Conservation (phyloP, 148 eudicot species). For the Drosera capensis region DNA sequence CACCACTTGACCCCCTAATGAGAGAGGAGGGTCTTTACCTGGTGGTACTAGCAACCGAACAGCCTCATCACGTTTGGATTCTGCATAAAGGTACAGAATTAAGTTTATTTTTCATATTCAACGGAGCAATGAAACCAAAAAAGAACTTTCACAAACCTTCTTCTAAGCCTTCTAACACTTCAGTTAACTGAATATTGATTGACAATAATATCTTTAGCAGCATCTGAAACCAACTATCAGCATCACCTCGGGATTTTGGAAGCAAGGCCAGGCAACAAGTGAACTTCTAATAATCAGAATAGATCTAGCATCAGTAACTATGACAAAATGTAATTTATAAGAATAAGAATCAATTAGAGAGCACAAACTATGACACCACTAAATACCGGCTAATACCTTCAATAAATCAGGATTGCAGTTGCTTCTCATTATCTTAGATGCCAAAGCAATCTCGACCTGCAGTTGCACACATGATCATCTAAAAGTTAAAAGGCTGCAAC, state of each 20-base stretch:
- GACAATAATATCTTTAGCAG: constrained; percentile 61
- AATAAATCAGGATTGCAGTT: too few species aligned
- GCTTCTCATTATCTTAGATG: too few species aligned
- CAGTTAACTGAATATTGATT: constrained; percentile 40
- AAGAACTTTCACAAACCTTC: constrained; percentile 33
- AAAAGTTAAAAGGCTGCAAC: too few species aligned
- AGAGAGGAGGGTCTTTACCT: constrained; percentile 65
- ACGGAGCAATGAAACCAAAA: constrained; percentile 5
- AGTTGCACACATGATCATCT: too few species aligned
- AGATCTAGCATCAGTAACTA: too few species aligned
- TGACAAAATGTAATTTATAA: too few species aligned
- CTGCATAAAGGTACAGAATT: constrained; percentile 25
- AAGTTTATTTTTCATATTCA: constrained; percentile 1
- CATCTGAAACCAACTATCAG: constrained; percentile 75
- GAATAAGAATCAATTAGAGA: too few species aligned
- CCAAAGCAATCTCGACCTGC: too few species aligned
- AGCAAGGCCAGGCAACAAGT: constrained; percentile 66
- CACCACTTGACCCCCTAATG: constrained; percentile 32
- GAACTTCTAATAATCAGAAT: constrained; percentile 42
- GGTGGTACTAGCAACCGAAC: constrained; percentile 48
- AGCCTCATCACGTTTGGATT: constrained; percentile 29
- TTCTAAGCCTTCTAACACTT: constrained; percentile 68
- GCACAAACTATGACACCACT: too few species aligned
- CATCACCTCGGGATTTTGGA: constrained; percentile 80
- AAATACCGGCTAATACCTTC: too few species aligned